Conservation (phyloP, 768 basidiomycete genomes). For the Boletellus emodensis region DNA sequence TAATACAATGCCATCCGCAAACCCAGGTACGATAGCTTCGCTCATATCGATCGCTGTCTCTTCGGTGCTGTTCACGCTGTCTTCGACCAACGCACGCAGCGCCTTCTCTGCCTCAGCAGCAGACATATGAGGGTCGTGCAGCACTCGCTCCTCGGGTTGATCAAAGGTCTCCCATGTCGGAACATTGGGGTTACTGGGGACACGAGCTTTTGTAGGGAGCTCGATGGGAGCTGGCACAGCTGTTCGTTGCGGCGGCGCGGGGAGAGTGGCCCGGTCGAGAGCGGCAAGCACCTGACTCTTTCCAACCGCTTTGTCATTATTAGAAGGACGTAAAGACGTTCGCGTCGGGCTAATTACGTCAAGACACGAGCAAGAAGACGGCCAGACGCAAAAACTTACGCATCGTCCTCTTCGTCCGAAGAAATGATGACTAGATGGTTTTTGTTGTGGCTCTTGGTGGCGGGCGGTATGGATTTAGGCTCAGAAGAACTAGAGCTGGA, state of each 20-base stretch:
- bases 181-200: slow-evolving; percentile 9
- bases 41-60: slow-evolving; percentile 48
- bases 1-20: slow-evolving; percentile 62
- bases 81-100: slow-evolving; percentile 70
- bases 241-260: slow-evolving; percentile 14
- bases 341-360: slow-evolving; percentile 8
- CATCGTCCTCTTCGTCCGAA: slow-evolving; percentile 27
- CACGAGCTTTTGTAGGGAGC: slow-evolving; percentile 17
- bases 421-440: slow-evolving; percentile 25
- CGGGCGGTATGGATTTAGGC: slow-evolving; percentile 16
- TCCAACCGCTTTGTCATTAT: not conserved
- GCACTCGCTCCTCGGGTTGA: slow-evolving; percentile 20
- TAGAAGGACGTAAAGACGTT: not conserved
- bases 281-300: slow-evolving; percentile 19
- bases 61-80: slow-evolving; percentile 54
- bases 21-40: slow-evolving; percentile 73
- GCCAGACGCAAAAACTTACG: slow-evolving; percentile 3
- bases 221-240: slow-evolving; percentile 33
- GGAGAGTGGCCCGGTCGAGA: slow-evolving; percentile 23
- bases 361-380: not conserved
- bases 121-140: slow-evolving; percentile 34
- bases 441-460: slow-evolving; percentile 4
- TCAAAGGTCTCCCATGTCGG: slow-evolving; percentile 32
- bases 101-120: slow-evolving; percentile 70
- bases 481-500: slow-evolving; percentile 19